These are phyloP conservation scores for Pistacia atlantica DNA, from an alignment of 345 rosid species.

Conservation along the genomic window DNA sequence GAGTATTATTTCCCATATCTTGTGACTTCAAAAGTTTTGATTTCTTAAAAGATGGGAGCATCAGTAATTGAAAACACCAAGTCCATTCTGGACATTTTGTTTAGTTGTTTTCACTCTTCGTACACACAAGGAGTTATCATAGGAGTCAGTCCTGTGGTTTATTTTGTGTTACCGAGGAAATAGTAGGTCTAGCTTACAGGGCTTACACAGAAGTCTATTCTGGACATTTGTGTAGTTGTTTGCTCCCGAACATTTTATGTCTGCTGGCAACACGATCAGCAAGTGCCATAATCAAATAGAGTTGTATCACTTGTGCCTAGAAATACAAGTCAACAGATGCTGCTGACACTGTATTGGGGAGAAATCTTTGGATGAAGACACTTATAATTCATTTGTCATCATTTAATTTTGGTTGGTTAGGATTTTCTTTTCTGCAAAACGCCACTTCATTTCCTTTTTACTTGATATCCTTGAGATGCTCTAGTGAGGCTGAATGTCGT, in stretches of 20 bases:
- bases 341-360: neutral
- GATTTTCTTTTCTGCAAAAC: neutral
- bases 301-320: neutral
- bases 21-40: neutral
- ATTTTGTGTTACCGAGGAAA: neutral
- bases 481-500: neutral
- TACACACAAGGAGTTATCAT: neutral
- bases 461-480: neutral
- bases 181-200: neutral
- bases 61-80: neutral
- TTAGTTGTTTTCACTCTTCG: neutral
- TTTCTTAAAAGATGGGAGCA: neutral
- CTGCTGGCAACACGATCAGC: neutral
- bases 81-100: neutral
- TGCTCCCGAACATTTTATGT: neutral
- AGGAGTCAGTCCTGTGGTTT: neutral
- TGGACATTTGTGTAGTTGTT: too few relatives aligned
- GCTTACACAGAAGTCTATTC: neutral
- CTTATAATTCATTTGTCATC: too few relatives aligned
- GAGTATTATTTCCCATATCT: conserved; percentile 35
- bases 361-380: neutral
- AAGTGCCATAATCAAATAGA: neutral
- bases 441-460: neutral
- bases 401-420: neutral
- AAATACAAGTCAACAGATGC: neutral